Evolutionary conservation across 192 early-diverging fungal genomes (phyloP).

Genomic region (Pecoramyces ruminantium): DNA sequence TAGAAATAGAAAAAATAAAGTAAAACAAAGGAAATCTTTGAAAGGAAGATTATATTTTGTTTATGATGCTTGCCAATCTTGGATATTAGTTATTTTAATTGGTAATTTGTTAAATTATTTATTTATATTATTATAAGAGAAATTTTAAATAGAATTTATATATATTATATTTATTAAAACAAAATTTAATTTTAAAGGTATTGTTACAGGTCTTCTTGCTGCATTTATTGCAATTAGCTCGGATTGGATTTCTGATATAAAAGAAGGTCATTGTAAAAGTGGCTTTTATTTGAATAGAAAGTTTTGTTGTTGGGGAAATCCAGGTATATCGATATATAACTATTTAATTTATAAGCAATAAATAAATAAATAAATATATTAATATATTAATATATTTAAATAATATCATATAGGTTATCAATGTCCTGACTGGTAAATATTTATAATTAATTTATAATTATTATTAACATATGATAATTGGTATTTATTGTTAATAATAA

Average conservation of each 20-base stretch:
- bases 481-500: too few species aligned
- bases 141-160: background rate
- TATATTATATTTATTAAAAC: background rate
- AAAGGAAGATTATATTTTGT: background rate
- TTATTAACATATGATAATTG: too few species aligned
- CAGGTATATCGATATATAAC: background rate
- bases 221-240: background rate
- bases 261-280: background rate
- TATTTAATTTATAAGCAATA: too few species aligned
- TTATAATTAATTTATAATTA: too few species aligned
- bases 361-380: too few species aligned
- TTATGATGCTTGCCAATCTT: background rate
- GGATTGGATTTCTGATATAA: background rate
- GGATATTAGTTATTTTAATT: background rate
- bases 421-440: background rate
- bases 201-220: background rate
- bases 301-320: background rate
- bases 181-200: background rate
- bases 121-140: too few species aligned
- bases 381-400: background rate
- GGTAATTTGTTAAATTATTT: background rate
- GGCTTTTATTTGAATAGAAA: background rate
- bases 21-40: background rate
- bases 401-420: background rate
- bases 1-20: background rate